Evolutionary conservation across 148 eudicot genomes (phyloP).

Genomic region (Suaeda aralocaspica): DNA sequence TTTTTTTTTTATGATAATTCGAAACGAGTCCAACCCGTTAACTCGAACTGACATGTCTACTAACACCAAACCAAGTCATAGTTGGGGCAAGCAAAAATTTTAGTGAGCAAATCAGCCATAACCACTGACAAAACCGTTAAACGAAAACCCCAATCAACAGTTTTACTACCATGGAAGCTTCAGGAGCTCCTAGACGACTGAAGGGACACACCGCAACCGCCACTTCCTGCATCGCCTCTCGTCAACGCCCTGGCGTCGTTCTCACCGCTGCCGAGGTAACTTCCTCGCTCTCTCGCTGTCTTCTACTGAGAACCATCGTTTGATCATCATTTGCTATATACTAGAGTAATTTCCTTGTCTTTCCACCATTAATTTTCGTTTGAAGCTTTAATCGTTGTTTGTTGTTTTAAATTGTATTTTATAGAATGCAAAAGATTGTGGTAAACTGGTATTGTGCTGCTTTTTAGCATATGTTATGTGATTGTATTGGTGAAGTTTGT

Average conservation of each 20-base stretch:
- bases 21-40: too few species aligned
- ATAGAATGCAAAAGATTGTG: background rate
- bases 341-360: too few species aligned
- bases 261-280: conserved; percentile 75
- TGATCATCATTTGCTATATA: too few species aligned
- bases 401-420: background rate
- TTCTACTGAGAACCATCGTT: background rate
- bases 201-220: conserved; percentile 65
- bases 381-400: too few species aligned
- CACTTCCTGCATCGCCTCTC: conserved; percentile 70
- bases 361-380: too few species aligned
- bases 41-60: too few species aligned
- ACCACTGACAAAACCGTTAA: too few species aligned
- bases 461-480: background rate
- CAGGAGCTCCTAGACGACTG: conserved; percentile 39
- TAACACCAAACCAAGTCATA: too few species aligned
- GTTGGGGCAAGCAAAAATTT: too few species aligned
- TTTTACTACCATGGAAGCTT: conserved; percentile 1
- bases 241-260: conserved; percentile 56
- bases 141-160: too few species aligned
- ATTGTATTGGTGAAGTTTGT: background rate
- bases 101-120: too few species aligned
- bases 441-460: background rate
- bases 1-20: too few species aligned
- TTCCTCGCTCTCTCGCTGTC: background rate